Evolutionary conservation across 1,139 yeast genomes (phyloP).

Genomic region (Candida sp.): DNA sequence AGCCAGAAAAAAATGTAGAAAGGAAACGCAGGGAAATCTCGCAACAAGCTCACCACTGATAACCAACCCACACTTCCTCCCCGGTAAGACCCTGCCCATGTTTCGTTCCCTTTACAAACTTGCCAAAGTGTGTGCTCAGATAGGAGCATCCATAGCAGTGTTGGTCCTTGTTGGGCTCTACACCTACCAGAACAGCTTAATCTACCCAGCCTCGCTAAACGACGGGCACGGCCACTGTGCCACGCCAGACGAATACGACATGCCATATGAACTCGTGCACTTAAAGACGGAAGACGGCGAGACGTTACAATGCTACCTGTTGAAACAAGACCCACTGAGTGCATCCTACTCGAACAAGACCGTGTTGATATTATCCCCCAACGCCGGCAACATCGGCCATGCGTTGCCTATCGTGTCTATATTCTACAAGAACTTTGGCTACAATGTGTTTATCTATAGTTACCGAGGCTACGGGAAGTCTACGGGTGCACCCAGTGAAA

Average conservation of each 20-base stretch:
- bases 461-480: conserved; percentile 94
- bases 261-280: conserved; percentile 68
- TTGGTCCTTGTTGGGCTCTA: conserved; percentile 61
- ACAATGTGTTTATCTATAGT: conserved; percentile 85
- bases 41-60: not conserved
- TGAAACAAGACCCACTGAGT: conserved; percentile 49
- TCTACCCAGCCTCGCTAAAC: conserved; percentile 85
- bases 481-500: conserved; percentile 77
- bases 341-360: conserved; percentile 64
- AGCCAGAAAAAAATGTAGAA: not conserved
- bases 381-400: conserved; percentile 98
- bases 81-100: conserved; percentile 1
- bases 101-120: conserved; percentile 6
- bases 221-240: conserved; percentile 79
- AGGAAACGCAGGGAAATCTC: not conserved
- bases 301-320: conserved; percentile 43
- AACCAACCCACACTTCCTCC: not conserved
- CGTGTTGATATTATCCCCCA: conserved; percentile 81
- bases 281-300: conserved; percentile 74
- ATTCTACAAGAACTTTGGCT: conserved; percentile 65
- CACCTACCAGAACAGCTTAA: conserved; percentile 66
- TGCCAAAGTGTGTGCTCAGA: conserved; percentile 24
- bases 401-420: conserved; percentile 82
- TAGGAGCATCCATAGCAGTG: conserved; percentile 40
- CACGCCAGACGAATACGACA: conserved; percentile 73